Evolutionary conservation across 2,329 filamentous ascomycete species (phyloP).

Genomic region (Cladorrhinum sp.): DNA sequence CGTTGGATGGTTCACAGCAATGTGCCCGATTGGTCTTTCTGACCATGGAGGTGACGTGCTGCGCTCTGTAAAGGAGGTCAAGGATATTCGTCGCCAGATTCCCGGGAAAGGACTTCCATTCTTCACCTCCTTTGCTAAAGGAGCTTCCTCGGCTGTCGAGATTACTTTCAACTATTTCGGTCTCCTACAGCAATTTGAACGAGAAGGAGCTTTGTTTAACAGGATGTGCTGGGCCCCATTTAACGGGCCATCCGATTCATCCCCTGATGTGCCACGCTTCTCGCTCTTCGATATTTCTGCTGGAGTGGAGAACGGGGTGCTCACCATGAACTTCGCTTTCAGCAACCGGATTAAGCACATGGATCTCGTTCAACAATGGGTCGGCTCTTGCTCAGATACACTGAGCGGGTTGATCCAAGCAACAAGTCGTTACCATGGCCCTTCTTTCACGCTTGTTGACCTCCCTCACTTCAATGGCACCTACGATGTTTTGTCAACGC

Average conservation of each 20-base stretch:
- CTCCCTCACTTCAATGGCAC: conserved; percentile 31
- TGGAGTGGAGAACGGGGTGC: conserved; percentile 15
- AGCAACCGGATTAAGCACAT: conserved; percentile 10
- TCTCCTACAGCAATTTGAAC: conserved; percentile 42
- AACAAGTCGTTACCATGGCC: neutral
- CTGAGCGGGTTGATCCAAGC: neutral
- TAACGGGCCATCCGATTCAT: conserved; percentile 1
- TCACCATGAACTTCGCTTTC: conserved; percentile 10
- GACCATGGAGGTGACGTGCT: conserved; percentile 1
- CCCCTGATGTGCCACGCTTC: conserved; percentile 9
- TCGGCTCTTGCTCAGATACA: conserved; percentile 8
- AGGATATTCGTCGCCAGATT: neutral
- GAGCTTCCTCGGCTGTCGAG: conserved; percentile 33
- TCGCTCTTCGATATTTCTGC: conserved; percentile 22
- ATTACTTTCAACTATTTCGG: conserved; percentile 49
- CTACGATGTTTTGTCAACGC: conserved; percentile 25
- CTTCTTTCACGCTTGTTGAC: conserved; percentile 31
- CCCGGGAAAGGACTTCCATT: conserved; percentile 6
- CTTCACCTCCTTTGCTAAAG: conserved; percentile 5
- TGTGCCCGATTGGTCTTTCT: conserved; percentile 6
- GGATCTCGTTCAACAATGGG: conserved; percentile 11
- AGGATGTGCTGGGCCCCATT: conserved; percentile 9
- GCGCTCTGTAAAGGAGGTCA: conserved; percentile 7
- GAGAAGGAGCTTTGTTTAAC: conserved; percentile 21
- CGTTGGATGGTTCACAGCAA: conserved; percentile 8